Percentiles rank a stretch among this genome's conserved stretches.
These are phyloP conservation scores for Cadophora gregata DNA, from an alignment of 2,329 filamentous ascomycete genomes.

Conservation along the genomic window DNA sequence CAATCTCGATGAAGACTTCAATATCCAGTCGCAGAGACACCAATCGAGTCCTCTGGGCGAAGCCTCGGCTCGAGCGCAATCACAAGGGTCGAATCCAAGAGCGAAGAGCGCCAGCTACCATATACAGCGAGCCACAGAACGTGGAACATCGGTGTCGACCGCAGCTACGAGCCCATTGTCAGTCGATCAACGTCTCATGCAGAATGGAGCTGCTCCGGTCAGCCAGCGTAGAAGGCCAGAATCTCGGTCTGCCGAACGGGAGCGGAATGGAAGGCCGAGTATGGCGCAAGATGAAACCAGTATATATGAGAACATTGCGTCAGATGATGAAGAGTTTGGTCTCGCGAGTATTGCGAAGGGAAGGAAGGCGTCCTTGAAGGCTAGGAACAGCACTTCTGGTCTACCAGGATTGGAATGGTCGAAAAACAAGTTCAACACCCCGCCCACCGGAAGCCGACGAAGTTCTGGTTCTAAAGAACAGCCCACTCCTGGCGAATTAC, in stretches of 20 bases:
- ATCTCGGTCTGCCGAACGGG: conserved; percentile 4
- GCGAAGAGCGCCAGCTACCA: conserved; percentile 39
- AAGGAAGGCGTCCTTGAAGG: conserved; percentile 32
- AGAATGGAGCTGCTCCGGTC: conserved; percentile 16
- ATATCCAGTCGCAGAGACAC: conserved; percentile 12
- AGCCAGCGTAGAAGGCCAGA: conserved; percentile 27
- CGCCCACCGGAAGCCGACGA: conserved; percentile 31
- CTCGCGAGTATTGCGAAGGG: conserved; percentile 27
- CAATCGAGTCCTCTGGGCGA: conserved; percentile 28
- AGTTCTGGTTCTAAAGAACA: conserved; percentile 24
- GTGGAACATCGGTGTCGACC: conserved; percentile 39
- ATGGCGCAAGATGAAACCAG: conserved; percentile 29
- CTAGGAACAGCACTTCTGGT: conserved; percentile 30
- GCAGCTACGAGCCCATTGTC: conserved; percentile 40
- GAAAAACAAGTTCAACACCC: conserved; percentile 35
- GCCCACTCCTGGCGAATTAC: conserved; percentile 32
- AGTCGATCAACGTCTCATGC: conserved; percentile 28
- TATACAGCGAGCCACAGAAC: conserved; percentile 36
- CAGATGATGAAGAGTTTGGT: conserved; percentile 35
- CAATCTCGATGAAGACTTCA: conserved; percentile 18
- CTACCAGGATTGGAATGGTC: conserved; percentile 29
- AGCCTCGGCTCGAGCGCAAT: conserved; percentile 23
- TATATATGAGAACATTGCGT: conserved; percentile 39
- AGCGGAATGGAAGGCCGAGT: conserved; percentile 16
- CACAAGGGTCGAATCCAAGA: conserved; percentile 21